Conservation (phyloP, 2,329 filamentous ascomycete genomes). For the Ceratocystis ficicola region DNA sequence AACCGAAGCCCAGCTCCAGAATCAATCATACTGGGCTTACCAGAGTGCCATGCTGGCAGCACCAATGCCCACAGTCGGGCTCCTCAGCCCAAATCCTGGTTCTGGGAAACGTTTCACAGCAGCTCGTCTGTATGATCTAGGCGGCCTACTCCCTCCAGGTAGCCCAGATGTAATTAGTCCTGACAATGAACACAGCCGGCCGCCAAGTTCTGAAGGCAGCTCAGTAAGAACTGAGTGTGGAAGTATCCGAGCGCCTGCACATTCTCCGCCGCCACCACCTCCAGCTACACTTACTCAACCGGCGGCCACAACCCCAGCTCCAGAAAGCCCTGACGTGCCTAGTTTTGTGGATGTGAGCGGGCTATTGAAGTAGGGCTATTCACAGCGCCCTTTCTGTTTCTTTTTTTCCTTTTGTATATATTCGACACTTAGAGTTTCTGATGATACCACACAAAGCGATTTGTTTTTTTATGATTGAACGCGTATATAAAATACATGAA, state of each 20-base stretch:
- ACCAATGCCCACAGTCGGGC: conserved; percentile 34
- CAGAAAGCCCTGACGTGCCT: conserved; percentile 15
- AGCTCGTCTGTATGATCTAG: conserved; percentile 46
- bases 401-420: conserved; percentile 8
- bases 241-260: background rate
- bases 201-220: background rate
- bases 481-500: conserved; percentile 10
- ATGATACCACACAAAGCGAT: conserved; percentile 23
- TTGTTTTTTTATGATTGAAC: conserved; percentile 10
- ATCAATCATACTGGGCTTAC: conserved; percentile 21
- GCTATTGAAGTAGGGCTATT: conserved; percentile 28
- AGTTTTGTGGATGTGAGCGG: conserved; percentile 31
- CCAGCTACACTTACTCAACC: background rate
- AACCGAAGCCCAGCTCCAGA: conserved; percentile 31
- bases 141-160: conserved; percentile 40
- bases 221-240: background rate
- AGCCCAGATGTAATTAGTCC: conserved; percentile 1
- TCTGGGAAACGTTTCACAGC: conserved; percentile 44
- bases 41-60: conserved; percentile 20
- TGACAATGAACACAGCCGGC: background rate
- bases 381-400: background rate
- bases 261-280: conserved; percentile 1
- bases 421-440: background rate
- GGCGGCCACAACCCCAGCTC: background rate
- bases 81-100: conserved; percentile 30